These are phyloP conservation scores for Colletotrichum sp. DNA, from an alignment of 2,329 filamentous ascomycete genomes.

Conservation along the genomic window DNA sequence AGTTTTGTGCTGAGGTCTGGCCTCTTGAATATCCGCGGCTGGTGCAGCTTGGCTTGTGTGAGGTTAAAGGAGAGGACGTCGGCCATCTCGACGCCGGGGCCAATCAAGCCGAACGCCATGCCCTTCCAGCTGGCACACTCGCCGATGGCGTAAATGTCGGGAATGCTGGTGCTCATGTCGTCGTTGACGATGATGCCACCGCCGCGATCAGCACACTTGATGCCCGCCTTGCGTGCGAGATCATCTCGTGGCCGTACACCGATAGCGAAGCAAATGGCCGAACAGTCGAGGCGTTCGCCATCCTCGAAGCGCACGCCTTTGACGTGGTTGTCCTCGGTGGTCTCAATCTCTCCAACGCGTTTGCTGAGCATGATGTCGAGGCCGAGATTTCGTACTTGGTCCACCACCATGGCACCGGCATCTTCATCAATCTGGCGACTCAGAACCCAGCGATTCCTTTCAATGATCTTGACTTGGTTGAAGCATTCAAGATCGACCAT, in stretches of 20 bases:
- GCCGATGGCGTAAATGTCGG: slow-evolving; percentile 84
- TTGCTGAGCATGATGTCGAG: slow-evolving; percentile 82
- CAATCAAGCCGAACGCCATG: slow-evolving; percentile 88
- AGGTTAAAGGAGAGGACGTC: slow-evolving; percentile 91
- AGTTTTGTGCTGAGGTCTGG: slow-evolving; percentile 92
- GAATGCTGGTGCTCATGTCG: slow-evolving; percentile 70
- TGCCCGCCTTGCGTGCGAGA: slow-evolving; percentile 71
- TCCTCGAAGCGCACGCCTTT: slow-evolving; percentile 81
- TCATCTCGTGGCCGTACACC: slow-evolving; percentile 84
- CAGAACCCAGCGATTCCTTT: slow-evolving; percentile 83
- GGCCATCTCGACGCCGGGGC: slow-evolving; percentile 90
- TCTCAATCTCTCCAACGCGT: slow-evolving; percentile 74
- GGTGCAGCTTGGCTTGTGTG: slow-evolving; percentile 78
- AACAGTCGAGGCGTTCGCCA: slow-evolving; percentile 77
- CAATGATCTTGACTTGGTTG: slow-evolving; percentile 76
- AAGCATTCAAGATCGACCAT: slow-evolving; percentile 87
- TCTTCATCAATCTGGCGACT: slow-evolving; percentile 83
- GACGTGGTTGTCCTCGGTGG: slow-evolving; percentile 70
- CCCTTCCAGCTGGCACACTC: slow-evolving; percentile 91
- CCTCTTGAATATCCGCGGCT: slow-evolving; percentile 73
- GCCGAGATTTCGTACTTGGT: slow-evolving; percentile 79
- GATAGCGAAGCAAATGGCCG: slow-evolving; percentile 88
- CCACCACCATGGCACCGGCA: slow-evolving; percentile 80
- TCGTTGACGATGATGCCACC: slow-evolving; percentile 77
- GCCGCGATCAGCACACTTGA: slow-evolving; percentile 74